Conservation (phyloP, 2,329 filamentous ascomycete genomes). For the Colletotrichum agaves region DNA sequence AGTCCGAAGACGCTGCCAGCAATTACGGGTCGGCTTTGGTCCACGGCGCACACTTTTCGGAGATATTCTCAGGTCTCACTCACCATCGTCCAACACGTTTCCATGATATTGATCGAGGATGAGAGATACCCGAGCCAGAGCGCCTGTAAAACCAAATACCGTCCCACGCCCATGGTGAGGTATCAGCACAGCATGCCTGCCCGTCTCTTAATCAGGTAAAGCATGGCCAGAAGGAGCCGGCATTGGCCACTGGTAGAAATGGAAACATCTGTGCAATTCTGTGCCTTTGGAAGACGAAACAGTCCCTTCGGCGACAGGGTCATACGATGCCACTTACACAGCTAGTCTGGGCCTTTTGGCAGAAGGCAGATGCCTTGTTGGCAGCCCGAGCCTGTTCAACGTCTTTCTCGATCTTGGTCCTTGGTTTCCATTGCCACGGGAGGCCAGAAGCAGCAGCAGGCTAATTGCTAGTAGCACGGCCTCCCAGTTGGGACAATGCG, state of each 20-base stretch:
- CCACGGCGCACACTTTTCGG: too few relatives aligned
- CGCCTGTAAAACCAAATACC: background rate
- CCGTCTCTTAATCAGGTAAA: background rate
- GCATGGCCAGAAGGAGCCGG: background rate
- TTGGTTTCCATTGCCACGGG: too few relatives aligned
- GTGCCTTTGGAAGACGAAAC: background rate
- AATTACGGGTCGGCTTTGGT: too few relatives aligned
- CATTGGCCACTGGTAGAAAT: background rate
- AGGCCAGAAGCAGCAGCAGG: background rate
- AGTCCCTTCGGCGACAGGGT: background rate
- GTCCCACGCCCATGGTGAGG: slow-evolving; percentile 1
- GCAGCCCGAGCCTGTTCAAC: background rate
- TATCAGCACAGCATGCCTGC: background rate
- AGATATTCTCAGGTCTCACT: too few relatives aligned
- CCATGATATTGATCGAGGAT: background rate
- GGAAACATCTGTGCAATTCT: background rate
- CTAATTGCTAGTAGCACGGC: background rate
- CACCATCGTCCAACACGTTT: background rate
- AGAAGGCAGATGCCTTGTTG: background rate
- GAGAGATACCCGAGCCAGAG: background rate
- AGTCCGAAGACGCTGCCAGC: too few relatives aligned
- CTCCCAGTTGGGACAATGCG: background rate
- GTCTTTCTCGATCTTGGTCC: background rate
- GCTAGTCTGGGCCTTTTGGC: background rate
- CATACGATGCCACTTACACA: background rate